Evolutionary conservation across 2,329 filamentous ascomycete genomes (phyloP).

Genomic region (Chrysoporthe puriensis): DNA sequence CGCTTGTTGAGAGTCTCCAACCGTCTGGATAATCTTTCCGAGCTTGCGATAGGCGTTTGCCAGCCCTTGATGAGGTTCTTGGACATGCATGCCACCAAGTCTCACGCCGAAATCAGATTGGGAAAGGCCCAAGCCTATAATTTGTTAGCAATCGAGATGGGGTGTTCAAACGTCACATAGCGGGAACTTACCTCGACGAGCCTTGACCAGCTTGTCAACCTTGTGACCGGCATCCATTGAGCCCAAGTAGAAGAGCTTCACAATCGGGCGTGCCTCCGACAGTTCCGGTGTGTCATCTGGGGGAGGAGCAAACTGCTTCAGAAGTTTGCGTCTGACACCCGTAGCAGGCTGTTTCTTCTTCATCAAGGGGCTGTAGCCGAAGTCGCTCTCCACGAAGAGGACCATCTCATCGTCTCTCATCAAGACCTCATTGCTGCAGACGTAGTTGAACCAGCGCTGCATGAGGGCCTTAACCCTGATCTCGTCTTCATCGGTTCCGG

Average conservation of each 20-base stretch:
- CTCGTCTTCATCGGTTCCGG: constrained; percentile 96
- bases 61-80: constrained; percentile 88
- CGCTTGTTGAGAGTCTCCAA: constrained; percentile 93
- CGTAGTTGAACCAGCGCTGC: constrained; percentile 93
- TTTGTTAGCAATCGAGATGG: constrained; percentile 36
- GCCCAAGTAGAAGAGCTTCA: constrained; percentile 94
- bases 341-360: constrained; percentile 97
- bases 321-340: constrained; percentile 88
- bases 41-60: constrained; percentile 92
- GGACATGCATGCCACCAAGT: constrained; percentile 80
- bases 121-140: constrained; percentile 79
- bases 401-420: constrained; percentile 97
- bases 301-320: constrained; percentile 98
- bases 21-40: constrained; percentile 88
- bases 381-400: constrained; percentile 98
- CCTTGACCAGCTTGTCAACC: constrained; percentile 91
- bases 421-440: constrained; percentile 88
- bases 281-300: constrained; percentile 97
- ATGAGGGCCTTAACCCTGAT: constrained; percentile 82
- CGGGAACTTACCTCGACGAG: constrained; percentile 72
- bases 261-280: constrained; percentile 82
- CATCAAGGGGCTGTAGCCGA: constrained; percentile 94
- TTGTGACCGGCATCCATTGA: constrained; percentile 98
- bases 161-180: background rate
- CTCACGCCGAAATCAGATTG: constrained; percentile 95